Percentiles rank a stretch among this genome's conserved stretches.
Evolutionary conservation across 2,329 filamentous ascomycete species (phyloP).

Genomic region (Colletotrichum abscissum): DNA sequence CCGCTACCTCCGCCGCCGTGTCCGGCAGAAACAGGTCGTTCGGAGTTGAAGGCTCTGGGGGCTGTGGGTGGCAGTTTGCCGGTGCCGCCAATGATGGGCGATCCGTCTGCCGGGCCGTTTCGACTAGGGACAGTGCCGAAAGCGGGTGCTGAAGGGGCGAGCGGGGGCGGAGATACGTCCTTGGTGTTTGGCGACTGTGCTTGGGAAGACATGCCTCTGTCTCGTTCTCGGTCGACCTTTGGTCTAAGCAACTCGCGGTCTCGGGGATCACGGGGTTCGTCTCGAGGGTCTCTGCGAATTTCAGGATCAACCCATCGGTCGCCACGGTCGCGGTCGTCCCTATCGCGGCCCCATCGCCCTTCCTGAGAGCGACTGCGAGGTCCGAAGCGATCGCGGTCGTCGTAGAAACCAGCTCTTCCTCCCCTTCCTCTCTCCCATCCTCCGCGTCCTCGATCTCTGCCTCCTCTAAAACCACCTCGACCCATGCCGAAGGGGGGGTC

Average conservation of each 20-base stretch:
- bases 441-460: conserved; percentile 63
- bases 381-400: conserved; percentile 66
- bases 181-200: conserved; percentile 59
- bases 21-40: conserved; percentile 59
- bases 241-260: conserved; percentile 60
- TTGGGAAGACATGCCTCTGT: conserved; percentile 52
- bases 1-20: conserved; percentile 43
- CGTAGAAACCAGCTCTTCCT: conserved; percentile 63
- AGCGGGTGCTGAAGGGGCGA: conserved; percentile 68
- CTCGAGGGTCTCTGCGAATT: conserved; percentile 55
- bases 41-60: conserved; percentile 61
- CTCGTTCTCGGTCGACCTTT: conserved; percentile 58
- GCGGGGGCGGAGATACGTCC: conserved; percentile 67
- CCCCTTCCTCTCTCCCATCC: conserved; percentile 61
- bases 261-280: conserved; percentile 56
- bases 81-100: conserved; percentile 44
- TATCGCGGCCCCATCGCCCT: conserved; percentile 67
- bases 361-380: conserved; percentile 75
- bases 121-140: conserved; percentile 67
- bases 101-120: conserved; percentile 47
- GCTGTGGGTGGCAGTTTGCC: conserved; percentile 66
- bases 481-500: conserved; percentile 70
- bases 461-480: conserved; percentile 64
- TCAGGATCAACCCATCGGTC: conserved; percentile 56
- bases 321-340: conserved; percentile 64